Conservation (phyloP, 148 eudicot species). For the Dysphania ambrosioides region DNA sequence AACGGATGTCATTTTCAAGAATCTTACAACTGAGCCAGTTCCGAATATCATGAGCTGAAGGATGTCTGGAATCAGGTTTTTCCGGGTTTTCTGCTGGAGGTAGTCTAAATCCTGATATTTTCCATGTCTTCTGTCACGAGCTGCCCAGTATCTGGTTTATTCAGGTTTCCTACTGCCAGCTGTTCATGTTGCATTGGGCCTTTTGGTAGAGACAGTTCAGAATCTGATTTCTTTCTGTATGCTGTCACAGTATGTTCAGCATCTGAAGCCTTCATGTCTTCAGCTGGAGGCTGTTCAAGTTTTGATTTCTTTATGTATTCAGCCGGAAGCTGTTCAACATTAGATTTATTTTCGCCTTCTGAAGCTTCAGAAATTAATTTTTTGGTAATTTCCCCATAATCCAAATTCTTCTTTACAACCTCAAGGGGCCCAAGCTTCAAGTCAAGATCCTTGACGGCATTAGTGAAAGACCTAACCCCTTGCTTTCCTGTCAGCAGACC, state of each 20-base stretch:
- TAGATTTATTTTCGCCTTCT: not conserved
- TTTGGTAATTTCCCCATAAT: slow-evolving; percentile 1
- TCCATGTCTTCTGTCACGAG: not conserved
- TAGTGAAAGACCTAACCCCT: slow-evolving; percentile 63
- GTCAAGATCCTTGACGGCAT: slow-evolving; percentile 56
- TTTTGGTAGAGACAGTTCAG: not conserved
- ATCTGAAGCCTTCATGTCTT: slow-evolving; percentile 4
- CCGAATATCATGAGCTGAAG: not conserved
- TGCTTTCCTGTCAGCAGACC: slow-evolving; percentile 55
- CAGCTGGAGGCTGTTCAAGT: not conserved
- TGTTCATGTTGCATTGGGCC: not conserved
- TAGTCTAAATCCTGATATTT: not conserved
- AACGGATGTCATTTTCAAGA: not conserved
- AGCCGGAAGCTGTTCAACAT: not conserved
- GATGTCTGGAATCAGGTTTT: not conserved
- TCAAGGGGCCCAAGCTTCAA: slow-evolving; percentile 56
- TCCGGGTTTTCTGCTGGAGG: not conserved
- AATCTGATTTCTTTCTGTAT: not conserved
- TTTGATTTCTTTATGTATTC: slow-evolving; percentile 3
- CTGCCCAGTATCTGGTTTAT: not conserved
- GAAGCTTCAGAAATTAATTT: not conserved
- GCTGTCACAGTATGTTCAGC: not conserved
- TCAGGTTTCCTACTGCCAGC: not conserved
- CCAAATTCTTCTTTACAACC: slow-evolving; percentile 19
- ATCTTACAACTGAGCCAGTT: not conserved